phyloP scores from a whole-genome alignment of 2,329 filamentous ascomycete genomes.

The Ophiostoma australiae region DNA sequence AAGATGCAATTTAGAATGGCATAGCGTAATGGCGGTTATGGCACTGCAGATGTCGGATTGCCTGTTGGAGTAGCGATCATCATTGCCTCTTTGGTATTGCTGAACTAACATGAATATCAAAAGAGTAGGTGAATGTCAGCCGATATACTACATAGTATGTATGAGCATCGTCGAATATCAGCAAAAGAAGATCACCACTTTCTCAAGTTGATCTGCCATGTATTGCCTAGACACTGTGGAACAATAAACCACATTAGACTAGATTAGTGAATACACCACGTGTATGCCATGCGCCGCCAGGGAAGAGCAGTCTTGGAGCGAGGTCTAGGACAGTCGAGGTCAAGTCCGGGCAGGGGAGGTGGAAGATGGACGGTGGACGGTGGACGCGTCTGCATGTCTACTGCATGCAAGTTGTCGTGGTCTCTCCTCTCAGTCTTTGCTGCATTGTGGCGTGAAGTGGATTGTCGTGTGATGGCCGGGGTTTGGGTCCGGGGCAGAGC shows the following conservation, averaged over 20 bases:
- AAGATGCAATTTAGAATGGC: not conserved
- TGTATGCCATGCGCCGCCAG: not conserved
- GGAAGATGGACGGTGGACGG: not conserved
- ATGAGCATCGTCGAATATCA: not conserved
- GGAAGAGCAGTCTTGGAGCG: not conserved
- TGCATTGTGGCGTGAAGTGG: too few species aligned
- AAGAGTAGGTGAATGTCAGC: not conserved
- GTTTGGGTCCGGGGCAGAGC: too few species aligned
- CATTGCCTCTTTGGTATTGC: not conserved
- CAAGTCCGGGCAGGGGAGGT: not conserved
- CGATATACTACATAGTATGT: not conserved
- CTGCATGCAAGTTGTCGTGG: too few species aligned
- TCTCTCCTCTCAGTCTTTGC: too few species aligned
- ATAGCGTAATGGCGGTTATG: not conserved
- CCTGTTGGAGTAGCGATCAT: not conserved
- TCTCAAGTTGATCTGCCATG: not conserved
- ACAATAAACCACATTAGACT: not conserved
- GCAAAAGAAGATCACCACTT: not conserved
- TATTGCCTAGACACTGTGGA: not conserved
- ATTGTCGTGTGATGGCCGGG: too few species aligned
- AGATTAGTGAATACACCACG: not conserved
- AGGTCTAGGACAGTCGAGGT: slow-evolving; percentile 1
- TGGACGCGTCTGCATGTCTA: too few species aligned
- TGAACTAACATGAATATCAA: too few species aligned
- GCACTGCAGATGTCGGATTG: not conserved